Percentiles rank a stretch among this genome's conserved stretches.
These are phyloP conservation scores for Candida sp. DNA, from an alignment of 1,139 yeast species.

Conservation along the genomic window DNA sequence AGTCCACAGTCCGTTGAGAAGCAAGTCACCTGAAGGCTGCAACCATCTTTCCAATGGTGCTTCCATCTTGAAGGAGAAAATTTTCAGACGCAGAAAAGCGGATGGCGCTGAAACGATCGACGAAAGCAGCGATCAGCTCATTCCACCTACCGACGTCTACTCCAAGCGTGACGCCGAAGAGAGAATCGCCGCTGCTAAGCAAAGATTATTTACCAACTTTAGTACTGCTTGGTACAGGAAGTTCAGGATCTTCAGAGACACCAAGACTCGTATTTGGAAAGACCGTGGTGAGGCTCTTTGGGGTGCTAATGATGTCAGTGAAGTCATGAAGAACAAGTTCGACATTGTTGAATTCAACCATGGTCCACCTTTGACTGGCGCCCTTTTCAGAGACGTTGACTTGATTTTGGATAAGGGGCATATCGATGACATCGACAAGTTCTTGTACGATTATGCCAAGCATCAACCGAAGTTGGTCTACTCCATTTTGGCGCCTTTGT, in stretches of 20 bases:
- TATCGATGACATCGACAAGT: slow-evolving; percentile 38
- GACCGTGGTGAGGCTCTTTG: slow-evolving; percentile 30
- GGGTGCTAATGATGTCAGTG: slow-evolving; percentile 40
- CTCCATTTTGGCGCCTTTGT: slow-evolving; percentile 44
- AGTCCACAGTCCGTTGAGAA: slow-evolving; percentile 6
- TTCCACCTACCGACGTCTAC: slow-evolving; percentile 2
- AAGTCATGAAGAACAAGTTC: slow-evolving; percentile 33
- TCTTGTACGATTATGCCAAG: slow-evolving; percentile 39
- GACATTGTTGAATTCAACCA: slow-evolving; percentile 38
- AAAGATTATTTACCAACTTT: slow-evolving; percentile 47
- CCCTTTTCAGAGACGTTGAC: slow-evolving; percentile 35
- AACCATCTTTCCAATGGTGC: slow-evolving; percentile 3
- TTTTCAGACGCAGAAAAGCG: slow-evolving; percentile 8
- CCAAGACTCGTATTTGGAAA: slow-evolving; percentile 31
- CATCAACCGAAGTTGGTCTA: slow-evolving; percentile 46
- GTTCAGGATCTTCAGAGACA: slow-evolving; percentile 27
- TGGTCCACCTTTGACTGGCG: slow-evolving; percentile 42
- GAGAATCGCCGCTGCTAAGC: slow-evolving; percentile 37
- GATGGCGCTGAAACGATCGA: slow-evolving; percentile 1
- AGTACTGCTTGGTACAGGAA: slow-evolving; percentile 73
- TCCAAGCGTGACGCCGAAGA: slow-evolving; percentile 29
- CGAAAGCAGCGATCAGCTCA: neutral
- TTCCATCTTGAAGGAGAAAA: slow-evolving; percentile 9
- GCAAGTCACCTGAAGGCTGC: neutral
- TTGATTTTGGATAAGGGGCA: slow-evolving; percentile 30